A percentile compares a stretch with the other conserved stretches of the same genome.
phyloP scores from a whole-genome alignment of 176 grass and related monocot species.

The Oryza longistaminata region DNA sequence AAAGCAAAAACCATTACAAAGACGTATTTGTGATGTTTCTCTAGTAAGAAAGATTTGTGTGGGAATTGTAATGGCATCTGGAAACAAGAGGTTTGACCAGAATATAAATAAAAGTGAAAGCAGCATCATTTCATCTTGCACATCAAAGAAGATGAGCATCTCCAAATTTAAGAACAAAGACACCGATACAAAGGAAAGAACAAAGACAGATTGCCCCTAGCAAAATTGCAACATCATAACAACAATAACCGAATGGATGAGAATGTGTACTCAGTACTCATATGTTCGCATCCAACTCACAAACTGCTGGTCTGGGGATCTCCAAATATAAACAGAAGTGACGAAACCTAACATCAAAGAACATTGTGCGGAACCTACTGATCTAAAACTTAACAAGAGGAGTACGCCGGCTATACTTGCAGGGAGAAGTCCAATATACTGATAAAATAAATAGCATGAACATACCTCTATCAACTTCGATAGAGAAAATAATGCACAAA shows the following conservation, averaged over 20 bases:
- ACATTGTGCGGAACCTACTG: too few species aligned
- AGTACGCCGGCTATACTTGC: neutral
- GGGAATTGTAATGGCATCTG: neutral
- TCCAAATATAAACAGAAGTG: neutral
- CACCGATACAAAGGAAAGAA: neutral
- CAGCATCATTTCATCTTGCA: neutral
- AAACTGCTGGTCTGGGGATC: neutral
- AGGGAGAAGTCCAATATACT: neutral
- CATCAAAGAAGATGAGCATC: neutral
- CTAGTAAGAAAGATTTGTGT: neutral
- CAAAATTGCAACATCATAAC: neutral
- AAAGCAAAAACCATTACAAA: neutral
- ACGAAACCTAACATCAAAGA: neutral
- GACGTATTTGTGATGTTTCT: neutral
- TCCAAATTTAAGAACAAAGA: neutral
- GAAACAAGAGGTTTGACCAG: neutral
- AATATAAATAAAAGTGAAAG: neutral
- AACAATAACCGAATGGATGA: neutral
- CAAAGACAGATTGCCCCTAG: neutral
- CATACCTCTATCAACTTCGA: too few species aligned
- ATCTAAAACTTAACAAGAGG: too few species aligned
- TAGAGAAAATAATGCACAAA: neutral
- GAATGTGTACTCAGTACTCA: neutral
- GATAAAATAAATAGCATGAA: too few species aligned
- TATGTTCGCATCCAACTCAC: neutral